These are phyloP conservation scores for Moringa oleifera DNA, from an alignment of 345 rosid species.

Conservation along the genomic window DNA sequence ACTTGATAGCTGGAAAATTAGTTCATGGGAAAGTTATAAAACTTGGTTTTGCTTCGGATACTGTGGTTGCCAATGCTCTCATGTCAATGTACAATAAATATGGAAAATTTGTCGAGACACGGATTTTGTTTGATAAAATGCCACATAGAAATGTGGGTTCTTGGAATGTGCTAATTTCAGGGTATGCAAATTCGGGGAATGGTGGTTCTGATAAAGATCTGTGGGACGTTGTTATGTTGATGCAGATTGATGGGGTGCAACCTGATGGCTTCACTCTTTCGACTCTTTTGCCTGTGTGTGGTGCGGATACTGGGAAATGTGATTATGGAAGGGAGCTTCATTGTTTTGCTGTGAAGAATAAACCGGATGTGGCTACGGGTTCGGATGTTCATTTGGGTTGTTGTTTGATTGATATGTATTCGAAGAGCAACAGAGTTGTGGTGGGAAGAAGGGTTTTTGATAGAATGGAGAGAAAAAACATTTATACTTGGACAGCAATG, in stretches of 20 bases:
- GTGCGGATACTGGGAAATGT: constrained; percentile 11
- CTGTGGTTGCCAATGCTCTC: constrained; percentile 49
- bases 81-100: constrained; percentile 54
- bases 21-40: constrained; percentile 40
- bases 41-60: constrained; percentile 35
- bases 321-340: constrained; percentile 58
- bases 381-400: constrained; percentile 45
- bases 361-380: constrained; percentile 21
- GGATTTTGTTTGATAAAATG: constrained; percentile 51
- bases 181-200: constrained; percentile 23
- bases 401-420: constrained; percentile 65
- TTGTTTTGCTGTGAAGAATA: constrained; percentile 40
- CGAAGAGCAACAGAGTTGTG: constrained; percentile 25
- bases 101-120: constrained; percentile 23
- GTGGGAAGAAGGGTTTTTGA: constrained; percentile 39
- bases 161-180: constrained; percentile 39
- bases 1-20: constrained; percentile 33
- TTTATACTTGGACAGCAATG: constrained; percentile 66
- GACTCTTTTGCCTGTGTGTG: constrained; percentile 42
- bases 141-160: constrained; percentile 37
- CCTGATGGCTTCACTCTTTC: constrained; percentile 59
- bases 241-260: constrained; percentile 39
- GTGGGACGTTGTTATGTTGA: constrained; percentile 25
- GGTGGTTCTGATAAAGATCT: constrained; percentile 8
- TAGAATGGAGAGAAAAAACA: constrained; percentile 35